Evolutionary conservation across 805 yeast species (phyloP), one percentile per base, ranked within the genome.

Genomic region (Suhomyces sp.): DNA sequence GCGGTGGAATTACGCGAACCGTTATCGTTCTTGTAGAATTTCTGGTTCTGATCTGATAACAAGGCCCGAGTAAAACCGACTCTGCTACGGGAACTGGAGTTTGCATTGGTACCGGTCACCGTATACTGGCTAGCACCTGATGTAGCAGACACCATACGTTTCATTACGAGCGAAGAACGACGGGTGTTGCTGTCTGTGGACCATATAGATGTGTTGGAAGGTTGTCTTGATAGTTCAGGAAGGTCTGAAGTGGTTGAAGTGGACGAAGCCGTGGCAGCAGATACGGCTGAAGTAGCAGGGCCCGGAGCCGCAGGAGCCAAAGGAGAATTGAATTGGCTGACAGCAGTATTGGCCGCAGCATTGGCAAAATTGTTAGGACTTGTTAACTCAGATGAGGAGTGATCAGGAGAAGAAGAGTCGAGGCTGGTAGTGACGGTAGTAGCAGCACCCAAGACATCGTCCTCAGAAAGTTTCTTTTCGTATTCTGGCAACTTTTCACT

Each of bases 11-110:
- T 25, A 9, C 53, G 50, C 21, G 54, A 51, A 7, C 25, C 39
- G 46, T 57, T 61, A 31, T 43, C 47, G 50, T 54, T 63, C 53
- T 54, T 60, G 56, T 56, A 60, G 55, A 55, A 59, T 49, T 58
- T 63, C 25, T 62, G 58, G 46, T 63, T 59, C 48, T 58, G 67
- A 44, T 73, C 77, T 3, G 71, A 61, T 9, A 61, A 53, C 35
- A 75, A 63, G 1, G 78, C 79, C 33, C 78, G 61, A 7, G 78
- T 71, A 50, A 75, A 72, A 2, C 78, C 78, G 7, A 70, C 71
- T 47, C 50, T 47, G n/a, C 35, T 31, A n/a, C 35, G 35, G 35
- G 50, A 40, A 25, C 76, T 58, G 17, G 63, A 31, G 35, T 31
- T 52, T 29, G 48, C 40, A 37, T 49, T 51, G 46, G 53, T 48